Base-by-base conservation (phyloP, 257 asterid genomes). In the Perilla frutescens region DNA sequence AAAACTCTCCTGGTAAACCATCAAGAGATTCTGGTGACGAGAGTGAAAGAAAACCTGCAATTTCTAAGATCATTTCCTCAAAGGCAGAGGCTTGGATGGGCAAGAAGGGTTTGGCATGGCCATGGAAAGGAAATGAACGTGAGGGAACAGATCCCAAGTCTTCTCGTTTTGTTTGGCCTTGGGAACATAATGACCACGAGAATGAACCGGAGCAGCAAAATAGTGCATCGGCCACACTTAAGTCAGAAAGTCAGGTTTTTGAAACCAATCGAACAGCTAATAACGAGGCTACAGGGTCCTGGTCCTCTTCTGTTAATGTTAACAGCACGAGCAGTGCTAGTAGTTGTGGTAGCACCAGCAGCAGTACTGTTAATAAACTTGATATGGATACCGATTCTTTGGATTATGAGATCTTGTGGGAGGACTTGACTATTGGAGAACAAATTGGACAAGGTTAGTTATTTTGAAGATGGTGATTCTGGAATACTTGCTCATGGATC, bases 351-450 rank as follows among this genome's bases (percentile, higher is more conserved):
- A 94, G 98, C 71, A 87, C 93, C 4, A 85, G 88, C 64, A 91
- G 96, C 73, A 77, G 90, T 81, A 87, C 89, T 70, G 83, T 85
- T 81, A 87, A 86, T 84, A 91, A 85, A 83, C 86, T 76, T 65
- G 96, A 94, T 71, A 55, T 79, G 32, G 97, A 90, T 72, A 68
- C 83, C 2, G 99, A 94, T 64, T 80, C 87, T 81, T 79, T 90
- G 83, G 96, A 94, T 81, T 90, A 81, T 78, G 97, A 88, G 75
- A 91, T 94, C 62, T 85, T 85, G 75, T 94, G 99, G 99, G 99
- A 94, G 85, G 97, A 94, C 81, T 76, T 94, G 87, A 87, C 96
- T 9, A 65, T 94, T 73, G 97, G 99, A 64, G 97, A 91, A 68
- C 97, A 91, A 68, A 84, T 94, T 69, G 99, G 99, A 48, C 96